Evolutionary conservation across 768 basidiomycete genomes (phyloP), one percentile per base, ranked within the genome.

Genomic region (Calvatia gigantea): DNA sequence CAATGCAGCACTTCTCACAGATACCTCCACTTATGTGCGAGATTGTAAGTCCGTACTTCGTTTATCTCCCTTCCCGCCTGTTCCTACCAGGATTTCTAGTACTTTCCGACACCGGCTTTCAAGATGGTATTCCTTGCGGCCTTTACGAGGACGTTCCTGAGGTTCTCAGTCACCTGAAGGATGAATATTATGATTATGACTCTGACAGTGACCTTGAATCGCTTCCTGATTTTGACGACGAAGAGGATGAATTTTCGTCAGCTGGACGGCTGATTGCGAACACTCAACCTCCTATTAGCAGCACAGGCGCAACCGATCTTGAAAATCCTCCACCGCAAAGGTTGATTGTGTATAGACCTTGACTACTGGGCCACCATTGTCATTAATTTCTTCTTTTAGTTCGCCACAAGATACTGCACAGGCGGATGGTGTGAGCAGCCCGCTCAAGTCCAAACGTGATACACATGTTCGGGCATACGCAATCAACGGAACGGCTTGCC

Each of bases 151-250:
- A 31, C 35, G 11, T 23, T 25, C 27, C 27, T 4, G 55, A 49
- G 32, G 49, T 27, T 27, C 15, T 19, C 14, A 8, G 9, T 3
- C 32, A 50, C 8, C 42, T 57, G 17, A 32, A 42, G n/a, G 11
- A 3, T 15, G 43, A 43, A 4, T 19, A 17, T 7, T 51, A 57
- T n/a, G 56, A 57, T 35, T 57, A 42, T 41, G 39, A 39, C 21
- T 31, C 49, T 15, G 56, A 57, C 21, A 57, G 56, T 29, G 56
- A 57, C 42, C 49, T 57, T 7, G 56, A 57, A 48, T 48, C 46
- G 12, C 46, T 48, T 8, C n/a, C 32, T 4, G 50, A 42, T 29
- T 19, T 39, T 39, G 38, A 39, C 15, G 4, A 39, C 19, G 19
- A 3, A 3, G 35, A 37, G 25, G 21, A 42, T 21, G 23, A 12